Evolutionary conservation across 495 filamentous ascomycete genomes (phyloP), one percentile per base, ranked within the genome.

Genomic region (Aspergillus conjunctus): DNA sequence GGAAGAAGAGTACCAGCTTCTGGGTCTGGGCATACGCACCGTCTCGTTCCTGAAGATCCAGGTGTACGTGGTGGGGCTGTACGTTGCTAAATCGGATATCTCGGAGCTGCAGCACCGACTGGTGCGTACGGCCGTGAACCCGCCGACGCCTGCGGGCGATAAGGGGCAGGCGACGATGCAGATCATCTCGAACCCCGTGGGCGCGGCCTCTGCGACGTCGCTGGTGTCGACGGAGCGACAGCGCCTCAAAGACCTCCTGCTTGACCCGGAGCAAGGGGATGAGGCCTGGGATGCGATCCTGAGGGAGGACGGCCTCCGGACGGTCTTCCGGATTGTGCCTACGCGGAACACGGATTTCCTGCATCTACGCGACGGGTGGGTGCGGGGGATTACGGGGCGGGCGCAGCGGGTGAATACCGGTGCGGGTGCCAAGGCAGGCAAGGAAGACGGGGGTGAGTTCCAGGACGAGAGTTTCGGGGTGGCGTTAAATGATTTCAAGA

Each of bases 41-140:
- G 94, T 98, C 18, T 92, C 87, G 39, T 96, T 97, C 69, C 71
- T 98, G 44, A 76, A 84, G n/a, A 90, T 98, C 26, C 87, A 96
- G 70, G 94, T 98, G 56, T 98, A 98, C 77, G 89, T 97, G 15
- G 89, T 96, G 0, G 94, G 94, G 7, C 77, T 94, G 62, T 98
- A 98, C 74, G 80, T 97, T 26, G 89, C 90, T 20, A 92, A 87
- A 4, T 72, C 84, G 37, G 91, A 96, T 66, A 86, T 98, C 57
- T 71, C 74, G 7, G 67, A 72, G 21, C 72, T 90, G 18, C 86
- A 88, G 68, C 71, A 71, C 54, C 74, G 77, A 26, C 76, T 90
- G 26, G 74, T 89, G 31, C 74, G 74, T 39, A 75, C 71, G 33
- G 75, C 75, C 2, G 61, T 77, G 32, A 68, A 70, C 55, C 75